Conservation (phyloP, 2,329 filamentous ascomycete species). For the Trichoderma lentiforme region DNA sequence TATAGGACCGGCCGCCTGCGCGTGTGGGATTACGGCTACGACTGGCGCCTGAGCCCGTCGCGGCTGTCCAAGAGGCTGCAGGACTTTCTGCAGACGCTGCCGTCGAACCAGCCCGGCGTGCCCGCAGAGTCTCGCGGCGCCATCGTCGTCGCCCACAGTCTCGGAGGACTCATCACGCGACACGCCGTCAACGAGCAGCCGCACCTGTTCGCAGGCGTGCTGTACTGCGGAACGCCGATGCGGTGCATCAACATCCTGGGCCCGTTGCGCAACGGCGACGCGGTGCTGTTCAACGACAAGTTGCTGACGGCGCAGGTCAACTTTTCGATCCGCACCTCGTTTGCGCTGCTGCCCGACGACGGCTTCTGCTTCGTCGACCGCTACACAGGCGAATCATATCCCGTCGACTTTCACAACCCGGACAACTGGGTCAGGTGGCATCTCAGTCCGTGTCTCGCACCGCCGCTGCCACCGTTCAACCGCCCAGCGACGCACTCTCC, state of each 20-base stretch:
- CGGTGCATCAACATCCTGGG: slow-evolving; percentile 89
- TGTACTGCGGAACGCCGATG: slow-evolving; percentile 82
- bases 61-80: slow-evolving; percentile 70
- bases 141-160: slow-evolving; percentile 77
- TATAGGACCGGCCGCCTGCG: slow-evolving; percentile 66
- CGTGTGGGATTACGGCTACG: slow-evolving; percentile 89
- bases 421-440: slow-evolving; percentile 76
- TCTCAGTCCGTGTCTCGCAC: slow-evolving; percentile 72
- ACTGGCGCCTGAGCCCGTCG: slow-evolving; percentile 85
- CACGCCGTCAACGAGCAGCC: slow-evolving; percentile 84
- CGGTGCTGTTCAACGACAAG: slow-evolving; percentile 82
- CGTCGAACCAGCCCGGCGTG: slow-evolving; percentile 63
- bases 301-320: slow-evolving; percentile 91
- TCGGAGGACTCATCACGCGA: slow-evolving; percentile 83
- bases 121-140: slow-evolving; percentile 62
- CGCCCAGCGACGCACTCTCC: slow-evolving; percentile 40
- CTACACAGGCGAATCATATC: slow-evolving; percentile 73
- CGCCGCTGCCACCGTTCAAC: slow-evolving; percentile 58
- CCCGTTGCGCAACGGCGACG: slow-evolving; percentile 86
- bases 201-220: slow-evolving; percentile 78
- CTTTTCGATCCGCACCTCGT: slow-evolving; percentile 85
- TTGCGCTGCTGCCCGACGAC: slow-evolving; percentile 78
- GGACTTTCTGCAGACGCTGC: slow-evolving; percentile 68
- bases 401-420: slow-evolving; percentile 77
- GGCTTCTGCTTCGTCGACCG: slow-evolving; percentile 86